These are phyloP conservation scores for Myriosclerotinia curreyana DNA, from an alignment of 2,329 filamentous ascomycete species.

Conservation along the genomic window DNA sequence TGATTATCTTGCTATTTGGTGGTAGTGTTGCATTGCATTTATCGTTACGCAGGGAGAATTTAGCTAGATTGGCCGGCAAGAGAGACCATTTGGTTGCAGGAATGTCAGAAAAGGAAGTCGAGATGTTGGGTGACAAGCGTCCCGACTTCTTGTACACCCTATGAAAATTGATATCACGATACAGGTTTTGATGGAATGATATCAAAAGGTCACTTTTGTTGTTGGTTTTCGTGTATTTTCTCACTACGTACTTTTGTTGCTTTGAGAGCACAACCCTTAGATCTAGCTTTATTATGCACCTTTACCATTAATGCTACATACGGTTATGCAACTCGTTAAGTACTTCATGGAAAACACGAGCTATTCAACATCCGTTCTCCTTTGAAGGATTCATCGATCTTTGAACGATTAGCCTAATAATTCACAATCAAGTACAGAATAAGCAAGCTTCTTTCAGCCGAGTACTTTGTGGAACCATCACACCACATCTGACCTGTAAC, in stretches of 20 bases:
- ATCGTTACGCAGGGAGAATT: constrained; percentile 64
- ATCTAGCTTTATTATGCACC: not conserved
- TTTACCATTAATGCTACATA: not conserved
- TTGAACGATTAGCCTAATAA: constrained; percentile 9
- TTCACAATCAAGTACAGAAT: not conserved
- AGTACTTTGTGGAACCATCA: not conserved
- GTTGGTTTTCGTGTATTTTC: not conserved
- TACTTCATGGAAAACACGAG: not conserved
- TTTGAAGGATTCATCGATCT: not conserved
- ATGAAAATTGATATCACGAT: constrained; percentile 36
- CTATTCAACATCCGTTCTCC: not conserved
- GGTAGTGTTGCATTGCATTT: constrained; percentile 66
- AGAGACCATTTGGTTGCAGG: constrained; percentile 63
- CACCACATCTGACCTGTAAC: constrained; percentile 13
- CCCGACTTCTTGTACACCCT: constrained; percentile 69
- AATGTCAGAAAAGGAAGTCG: constrained; percentile 59
- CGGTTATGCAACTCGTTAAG: not conserved
- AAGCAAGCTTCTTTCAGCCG: constrained; percentile 5
- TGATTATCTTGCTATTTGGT: constrained; percentile 63
- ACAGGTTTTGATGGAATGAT: not conserved
- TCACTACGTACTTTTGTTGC: not conserved
- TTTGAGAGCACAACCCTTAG: not conserved
- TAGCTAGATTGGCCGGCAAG: constrained; percentile 58
- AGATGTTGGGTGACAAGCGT: constrained; percentile 64
- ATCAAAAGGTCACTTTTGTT: not conserved